Evolutionary conservation across 371 early-diverging fungal species (phyloP).

Genomic region (Rhizoclosmatium hyalinum): DNA sequence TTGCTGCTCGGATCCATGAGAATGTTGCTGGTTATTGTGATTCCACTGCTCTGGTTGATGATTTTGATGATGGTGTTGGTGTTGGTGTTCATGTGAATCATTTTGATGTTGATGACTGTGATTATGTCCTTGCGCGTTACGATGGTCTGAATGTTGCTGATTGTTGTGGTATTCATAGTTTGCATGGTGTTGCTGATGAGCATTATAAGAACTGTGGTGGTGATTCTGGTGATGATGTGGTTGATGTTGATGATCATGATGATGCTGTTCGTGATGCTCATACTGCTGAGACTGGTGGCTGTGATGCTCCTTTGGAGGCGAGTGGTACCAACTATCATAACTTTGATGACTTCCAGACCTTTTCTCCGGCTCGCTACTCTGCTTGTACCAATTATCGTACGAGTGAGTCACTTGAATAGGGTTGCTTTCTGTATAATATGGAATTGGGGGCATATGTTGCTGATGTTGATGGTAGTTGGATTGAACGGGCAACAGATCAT

Average conservation of each 20-base stretch:
- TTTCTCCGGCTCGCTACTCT: background rate
- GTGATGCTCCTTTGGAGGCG: background rate
- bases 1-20: background rate
- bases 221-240: background rate
- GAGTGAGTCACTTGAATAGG: slow-evolving; percentile 23
- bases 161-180: background rate
- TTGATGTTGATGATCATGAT: background rate
- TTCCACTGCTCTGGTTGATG: background rate
- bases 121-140: background rate
- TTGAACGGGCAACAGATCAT: slow-evolving; percentile 11
- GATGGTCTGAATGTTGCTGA: background rate
- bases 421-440: slow-evolving; percentile 20
- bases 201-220: background rate
- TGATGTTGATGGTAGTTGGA: background rate
- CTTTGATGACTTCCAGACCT: background rate
- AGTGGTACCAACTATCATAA: background rate
- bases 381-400: slow-evolving; percentile 27
- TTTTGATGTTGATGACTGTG: background rate
- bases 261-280: background rate
- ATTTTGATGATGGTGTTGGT: background rate
- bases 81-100: slow-evolving; percentile 1
- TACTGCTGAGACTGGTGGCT: background rate
- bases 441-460: slow-evolving; percentile 3
- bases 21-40: background rate
- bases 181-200: background rate